A percentile compares a stretch with the other conserved stretches of the same genome.
These are phyloP conservation scores for Cucumis hystrix DNA, from an alignment of 306 rosid genomes.

Conservation along the genomic window DNA sequence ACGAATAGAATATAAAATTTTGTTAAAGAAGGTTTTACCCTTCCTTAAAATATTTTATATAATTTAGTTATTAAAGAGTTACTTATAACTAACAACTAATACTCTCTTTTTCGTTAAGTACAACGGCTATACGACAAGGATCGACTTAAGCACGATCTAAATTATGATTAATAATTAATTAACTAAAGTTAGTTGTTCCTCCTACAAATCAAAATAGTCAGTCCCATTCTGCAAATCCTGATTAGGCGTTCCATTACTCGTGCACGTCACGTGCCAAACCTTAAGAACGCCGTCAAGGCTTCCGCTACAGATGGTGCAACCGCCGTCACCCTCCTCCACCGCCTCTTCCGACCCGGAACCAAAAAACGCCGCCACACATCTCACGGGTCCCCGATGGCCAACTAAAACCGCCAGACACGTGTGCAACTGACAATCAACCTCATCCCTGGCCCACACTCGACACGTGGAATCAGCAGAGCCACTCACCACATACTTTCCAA, in stretches of 20 bases:
- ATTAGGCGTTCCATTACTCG: conserved; percentile 5
- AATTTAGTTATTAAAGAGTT: too few species aligned
- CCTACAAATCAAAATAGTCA: conserved; percentile 44
- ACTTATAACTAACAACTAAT: too few species aligned
- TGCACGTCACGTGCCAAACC: conserved; percentile 58
- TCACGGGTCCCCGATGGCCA: conserved; percentile 84
- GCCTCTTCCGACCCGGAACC: conserved; percentile 12
- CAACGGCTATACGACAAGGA: too few species aligned
- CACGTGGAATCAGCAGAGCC: conserved; percentile 84
- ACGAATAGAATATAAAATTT: too few species aligned
- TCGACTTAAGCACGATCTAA: too few species aligned
- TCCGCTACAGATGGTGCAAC: conserved; percentile 57
- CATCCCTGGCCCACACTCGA: conserved; percentile 57
- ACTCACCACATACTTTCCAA: conserved; percentile 45
- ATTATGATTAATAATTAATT: not conserved
- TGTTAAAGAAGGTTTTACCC: too few species aligned
- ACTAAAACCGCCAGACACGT: conserved; percentile 57
- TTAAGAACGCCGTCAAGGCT: conserved; percentile 86
- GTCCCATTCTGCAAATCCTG: conserved; percentile 19
- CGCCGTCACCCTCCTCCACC: conserved; percentile 1
- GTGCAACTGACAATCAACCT: conserved; percentile 39
- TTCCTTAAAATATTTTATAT: too few species aligned
- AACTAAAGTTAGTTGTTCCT: not conserved
- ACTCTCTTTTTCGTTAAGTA: too few species aligned
- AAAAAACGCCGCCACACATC: conserved; percentile 39